These are phyloP conservation scores for Colletotrichum limetticola DNA, from an alignment of 2,329 filamentous ascomycete species.

Conservation along the genomic window DNA sequence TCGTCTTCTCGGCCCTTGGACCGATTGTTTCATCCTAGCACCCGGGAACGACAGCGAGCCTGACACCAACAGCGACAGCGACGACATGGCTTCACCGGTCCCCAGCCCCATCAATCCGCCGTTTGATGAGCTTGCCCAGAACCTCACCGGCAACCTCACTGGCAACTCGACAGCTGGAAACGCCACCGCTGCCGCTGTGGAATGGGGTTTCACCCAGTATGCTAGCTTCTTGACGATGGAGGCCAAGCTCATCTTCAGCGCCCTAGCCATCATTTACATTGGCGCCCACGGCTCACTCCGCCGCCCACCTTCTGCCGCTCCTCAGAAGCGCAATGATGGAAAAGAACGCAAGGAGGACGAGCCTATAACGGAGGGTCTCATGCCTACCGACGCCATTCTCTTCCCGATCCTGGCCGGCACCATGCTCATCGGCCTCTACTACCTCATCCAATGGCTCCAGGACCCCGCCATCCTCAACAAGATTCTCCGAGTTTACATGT, in stretches of 20 bases:
- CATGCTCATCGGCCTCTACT: slow-evolving; percentile 81
- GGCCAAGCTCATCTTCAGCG: slow-evolving; percentile 66
- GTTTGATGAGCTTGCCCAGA: slow-evolving; percentile 45
- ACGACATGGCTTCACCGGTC: slow-evolving; percentile 31
- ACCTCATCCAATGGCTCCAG: slow-evolving; percentile 88
- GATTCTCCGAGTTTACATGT: slow-evolving; percentile 86
- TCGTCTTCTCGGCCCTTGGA: too few species aligned
- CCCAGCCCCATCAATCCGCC: slow-evolving; percentile 20
- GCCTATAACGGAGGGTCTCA: slow-evolving; percentile 68
- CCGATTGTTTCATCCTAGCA: background rate
- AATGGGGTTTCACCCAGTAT: slow-evolving; percentile 53
- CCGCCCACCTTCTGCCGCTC: slow-evolving; percentile 81
- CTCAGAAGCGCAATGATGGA: slow-evolving; percentile 62
- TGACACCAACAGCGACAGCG: background rate
- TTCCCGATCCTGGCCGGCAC: slow-evolving; percentile 83
- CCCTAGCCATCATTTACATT: slow-evolving; percentile 85
- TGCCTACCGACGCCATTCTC: slow-evolving; percentile 83
- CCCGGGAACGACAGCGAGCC: background rate
- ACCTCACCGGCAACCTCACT: slow-evolving; percentile 35
- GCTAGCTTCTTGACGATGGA: slow-evolving; percentile 46
- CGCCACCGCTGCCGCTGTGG: slow-evolving; percentile 43
- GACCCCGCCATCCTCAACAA: slow-evolving; percentile 85
- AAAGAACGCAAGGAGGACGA: slow-evolving; percentile 31
- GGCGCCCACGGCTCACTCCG: slow-evolving; percentile 87
- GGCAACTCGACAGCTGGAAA: slow-evolving; percentile 38